Evolutionary conservation across 2,329 filamentous ascomycete species (phyloP), one percentile per base, ranked within the genome.

Genomic region (Chrysoporthe austroafricana): DNA sequence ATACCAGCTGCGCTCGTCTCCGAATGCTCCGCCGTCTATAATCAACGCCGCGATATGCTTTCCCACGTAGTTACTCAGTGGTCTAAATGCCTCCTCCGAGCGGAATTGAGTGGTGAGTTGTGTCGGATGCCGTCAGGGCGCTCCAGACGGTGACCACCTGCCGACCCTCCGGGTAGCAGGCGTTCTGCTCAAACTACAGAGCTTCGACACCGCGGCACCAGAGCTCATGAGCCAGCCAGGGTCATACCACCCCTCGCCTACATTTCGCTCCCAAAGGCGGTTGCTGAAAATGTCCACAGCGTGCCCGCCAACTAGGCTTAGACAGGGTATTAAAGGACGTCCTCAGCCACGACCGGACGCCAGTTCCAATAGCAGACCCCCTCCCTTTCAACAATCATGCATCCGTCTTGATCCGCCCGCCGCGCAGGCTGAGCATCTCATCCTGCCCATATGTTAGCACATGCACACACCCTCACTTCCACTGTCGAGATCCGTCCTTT

Each of bases 371-470:
- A 13, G 5, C 14, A 7, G 1, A 13, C 7, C 26, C 50, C 11
- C 11, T 54, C 5, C 3, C 14, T 7, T 3, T 4, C n/a, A 50
- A 16, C 7, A 21, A 13, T 67, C 65, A 69, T 59, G 62, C 26
- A 39, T 69, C 68, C 52, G 60, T 69, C 58, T 69, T 69, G 62
- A 67, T 34, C 2, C 68, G 68, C 9, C 64, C 64, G 39, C 64
- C 67, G 36, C 67, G 54, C 4, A 65, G 11, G 44, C 59, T 64
- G 52, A 63, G 43, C 43, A 67, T 59, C 43, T 69, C 68, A 26
- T 66, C 68, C 68, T 69, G 50, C 7, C 3, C 13, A 6, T 14
- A 42, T 14, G 58, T 69, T 42, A 69, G 64, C 57, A 67, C 42
- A 43, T 8, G 54, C 54, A 34, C 54, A 9, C 21, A 11, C n/a